Evolutionary conservation across 345 rosid genomes (phyloP), one percentile per base, ranked within the genome.

Genomic region (Limnanthes douglasii): DNA sequence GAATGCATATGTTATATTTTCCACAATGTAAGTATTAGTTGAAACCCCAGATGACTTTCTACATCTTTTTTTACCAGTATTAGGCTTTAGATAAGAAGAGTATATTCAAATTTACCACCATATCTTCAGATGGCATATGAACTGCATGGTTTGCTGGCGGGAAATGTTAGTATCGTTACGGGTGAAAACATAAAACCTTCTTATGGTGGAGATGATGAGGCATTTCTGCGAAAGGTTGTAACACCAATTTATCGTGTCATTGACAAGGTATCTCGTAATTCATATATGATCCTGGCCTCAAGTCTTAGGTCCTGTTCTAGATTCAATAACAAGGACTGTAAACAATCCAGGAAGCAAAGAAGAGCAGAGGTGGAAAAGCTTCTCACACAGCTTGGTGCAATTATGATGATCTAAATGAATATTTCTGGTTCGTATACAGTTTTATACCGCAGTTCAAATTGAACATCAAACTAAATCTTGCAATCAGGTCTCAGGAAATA

Each of bases 101-200:
- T 38, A 16, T 19, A 38, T 19, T 4, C 11, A 32, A 16, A 0
- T 20, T 22, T 19, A 7, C 37, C 33, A 37, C 34, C 6, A 18
- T 53, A 27, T 59, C 32, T 31, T 54, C 74, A 90, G 96, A 84
- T 90, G 98, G 96, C 98, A 42, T 84, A 84, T 63, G 98, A 90
- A 61, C 94, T 90, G 54, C 94, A 84, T 49, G 94, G 94, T 47
- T 74, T 90, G 50, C 52, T 90, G 75, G 92, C 94, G 37, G 96
- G 98, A 58, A 90, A 90, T 63, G 93, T 90, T 48, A 80, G 98
- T 60, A 90, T 90, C 32, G 95, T 90, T 41, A 90, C 94, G 11
- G 92, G 98, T 55, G 98, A 90, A 69, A 90, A 84, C 60, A 90
- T 84, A 31, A 77, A 77, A 50, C 98, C 96, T 64, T 90, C 98